Conservation (phyloP, 345 rosid species). For the Sonneratia alba region DNA sequence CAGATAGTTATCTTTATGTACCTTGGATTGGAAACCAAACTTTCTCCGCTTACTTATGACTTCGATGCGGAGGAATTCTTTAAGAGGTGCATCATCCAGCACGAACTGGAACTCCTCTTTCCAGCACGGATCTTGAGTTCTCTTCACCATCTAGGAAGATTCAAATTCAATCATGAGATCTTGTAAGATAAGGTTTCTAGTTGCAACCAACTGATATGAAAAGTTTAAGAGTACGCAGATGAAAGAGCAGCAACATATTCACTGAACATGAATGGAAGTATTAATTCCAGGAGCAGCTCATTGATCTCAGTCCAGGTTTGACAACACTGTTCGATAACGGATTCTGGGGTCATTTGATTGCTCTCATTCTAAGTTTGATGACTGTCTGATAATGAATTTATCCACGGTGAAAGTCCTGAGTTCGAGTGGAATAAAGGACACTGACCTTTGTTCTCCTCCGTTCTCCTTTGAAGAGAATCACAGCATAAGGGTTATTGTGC, state of each 20-base stretch:
- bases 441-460: constrained; percentile 39
- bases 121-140: constrained; percentile 40
- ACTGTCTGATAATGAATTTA: background rate
- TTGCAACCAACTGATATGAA: background rate
- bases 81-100: constrained; percentile 32
- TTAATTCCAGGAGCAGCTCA: background rate
- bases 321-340: background rate
- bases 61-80: constrained; percentile 32
- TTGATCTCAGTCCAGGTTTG: background rate
- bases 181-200: background rate
- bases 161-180: background rate
- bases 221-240: background rate
- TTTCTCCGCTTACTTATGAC: constrained; percentile 27
- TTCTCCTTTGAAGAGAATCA: constrained; percentile 39
- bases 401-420: background rate
- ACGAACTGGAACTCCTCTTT: constrained; percentile 47
- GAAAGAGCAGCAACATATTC: background rate
- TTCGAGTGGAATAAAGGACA: background rate
- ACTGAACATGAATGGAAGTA: background rate
- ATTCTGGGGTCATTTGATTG: background rate
- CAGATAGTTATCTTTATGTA: background rate
- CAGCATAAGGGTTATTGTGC: constrained; percentile 36
- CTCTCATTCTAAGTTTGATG: background rate
- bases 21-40: constrained; percentile 23
- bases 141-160: constrained; percentile 24